Conservation (phyloP, 306 rosid species). For the Trifolium pratense region DNA sequence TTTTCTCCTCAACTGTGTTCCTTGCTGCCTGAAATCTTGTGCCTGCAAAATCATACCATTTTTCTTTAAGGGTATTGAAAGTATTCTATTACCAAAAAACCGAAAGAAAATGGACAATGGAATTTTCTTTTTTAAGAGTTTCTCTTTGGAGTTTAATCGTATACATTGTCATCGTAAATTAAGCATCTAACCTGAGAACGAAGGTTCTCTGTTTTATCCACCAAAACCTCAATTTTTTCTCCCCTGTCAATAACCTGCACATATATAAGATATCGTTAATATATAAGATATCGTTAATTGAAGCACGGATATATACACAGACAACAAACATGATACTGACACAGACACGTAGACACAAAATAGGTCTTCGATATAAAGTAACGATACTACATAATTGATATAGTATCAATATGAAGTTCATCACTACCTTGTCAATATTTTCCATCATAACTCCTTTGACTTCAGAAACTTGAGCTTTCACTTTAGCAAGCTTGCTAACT, state of each 20-base stretch:
- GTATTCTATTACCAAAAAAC: no score
- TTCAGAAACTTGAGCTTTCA: constrained; percentile 26
- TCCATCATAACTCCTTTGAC: constrained; percentile 18
- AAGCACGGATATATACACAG: neutral
- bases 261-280: neutral
- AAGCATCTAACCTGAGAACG: neutral
- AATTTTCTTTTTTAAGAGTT: no score
- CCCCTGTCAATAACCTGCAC: constrained; percentile 15
- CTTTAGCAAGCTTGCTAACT: constrained; percentile 16
- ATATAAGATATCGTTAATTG: neutral
- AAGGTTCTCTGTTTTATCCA: constrained; percentile 8
- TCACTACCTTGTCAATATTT: constrained; percentile 21
- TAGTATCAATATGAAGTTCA: no score
- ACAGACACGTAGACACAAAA: neutral
- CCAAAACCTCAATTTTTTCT: constrained; percentile 16
- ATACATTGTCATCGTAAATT: no score
- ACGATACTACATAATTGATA: neutral
- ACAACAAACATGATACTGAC: neutral
- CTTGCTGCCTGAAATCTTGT: constrained; percentile 64
- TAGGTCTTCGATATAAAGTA: neutral
- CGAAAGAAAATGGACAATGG: no score
- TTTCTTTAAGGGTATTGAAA: no score
- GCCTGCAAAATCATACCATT: constrained; percentile 48
- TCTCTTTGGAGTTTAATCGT: no score
- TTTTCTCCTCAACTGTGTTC: constrained; percentile 76